These are phyloP conservation scores for Penicillium taxi DNA, from an alignment of 495 filamentous ascomycete genomes.

Conservation along the genomic window DNA sequence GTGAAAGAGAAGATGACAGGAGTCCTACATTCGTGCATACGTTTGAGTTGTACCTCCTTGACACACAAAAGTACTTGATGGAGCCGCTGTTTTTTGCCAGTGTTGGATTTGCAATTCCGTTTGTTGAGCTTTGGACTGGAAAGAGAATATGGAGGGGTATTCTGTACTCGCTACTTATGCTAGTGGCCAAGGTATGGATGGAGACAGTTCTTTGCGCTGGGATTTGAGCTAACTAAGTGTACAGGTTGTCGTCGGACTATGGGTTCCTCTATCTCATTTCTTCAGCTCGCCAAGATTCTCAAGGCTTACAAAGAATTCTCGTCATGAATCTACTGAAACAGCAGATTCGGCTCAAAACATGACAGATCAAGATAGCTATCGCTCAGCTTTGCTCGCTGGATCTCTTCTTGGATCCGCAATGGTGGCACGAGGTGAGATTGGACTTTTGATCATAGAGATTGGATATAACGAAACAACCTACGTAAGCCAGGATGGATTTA, in stretches of 20 bases:
- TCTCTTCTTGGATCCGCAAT: conserved; percentile 53
- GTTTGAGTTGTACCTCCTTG: conserved; percentile 25
- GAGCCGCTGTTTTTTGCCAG: conserved; percentile 66
- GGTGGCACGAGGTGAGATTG: conserved; percentile 71
- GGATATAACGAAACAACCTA: conserved; percentile 40
- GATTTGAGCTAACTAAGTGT: neutral
- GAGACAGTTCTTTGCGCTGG: neutral
- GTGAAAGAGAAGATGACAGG: conserved; percentile 34
- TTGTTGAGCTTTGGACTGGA: conserved; percentile 55
- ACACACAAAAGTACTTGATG: conserved; percentile 45
- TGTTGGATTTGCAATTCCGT: conserved; percentile 70
- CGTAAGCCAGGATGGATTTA: conserved; percentile 39
- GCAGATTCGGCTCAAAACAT: no score
- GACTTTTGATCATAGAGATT: conserved; percentile 63
- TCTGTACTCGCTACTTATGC: conserved; percentile 61
- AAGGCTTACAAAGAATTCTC: no score
- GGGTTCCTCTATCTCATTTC: conserved; percentile 21
- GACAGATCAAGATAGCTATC: no score
- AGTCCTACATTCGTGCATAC: conserved; percentile 30
- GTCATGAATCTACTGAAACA: no score
- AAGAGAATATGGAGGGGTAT: conserved; percentile 60
- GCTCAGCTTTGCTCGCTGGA: conserved; percentile 40
- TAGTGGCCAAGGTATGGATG: conserved; percentile 46
- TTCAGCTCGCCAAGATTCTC: no score
- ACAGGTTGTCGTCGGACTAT: conserved; percentile 25